Base-by-base conservation (phyloP, 495 filamentous ascomycete genomes). In the Polyplosphaeria fusca region DNA sequence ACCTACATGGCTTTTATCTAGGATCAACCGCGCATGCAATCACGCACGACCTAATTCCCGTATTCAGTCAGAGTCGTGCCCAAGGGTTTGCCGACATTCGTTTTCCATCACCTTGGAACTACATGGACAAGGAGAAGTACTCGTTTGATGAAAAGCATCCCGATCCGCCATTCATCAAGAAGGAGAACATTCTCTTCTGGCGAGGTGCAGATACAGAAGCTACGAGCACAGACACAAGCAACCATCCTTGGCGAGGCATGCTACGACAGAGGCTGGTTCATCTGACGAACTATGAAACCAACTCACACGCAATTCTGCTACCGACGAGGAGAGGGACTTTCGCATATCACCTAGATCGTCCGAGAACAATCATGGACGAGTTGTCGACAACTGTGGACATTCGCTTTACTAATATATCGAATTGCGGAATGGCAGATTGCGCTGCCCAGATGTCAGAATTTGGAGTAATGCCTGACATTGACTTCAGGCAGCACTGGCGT, bases 1-100 rank as follows among this genome's bases (percentile, higher is more conserved):
- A 82, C 32, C 75, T 91, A 2, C 88, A 92, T 61, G 85, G 86
- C 32, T 79, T 90, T 50, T 75, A 87, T 67, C 76, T 86, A 25
- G 83, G 77, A 0, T 80, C 86, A 0, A 76, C 87, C 0, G 76
- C 82, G 5, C 77, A 83, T 52, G 80, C 81, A 39, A 77, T 82
- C 0, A 72, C 83, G 0, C 79, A 83, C 42, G 77, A 84, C 4
- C 72, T 91, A 11, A 58, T 86, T 1, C 88, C 88, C 0, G 70
- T 92, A 23, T 92, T 92, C 73, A 87, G 85, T 52, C 78, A 87
- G 58, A 84, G 82, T 46, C 86, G 88, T 42, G 77, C 83, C 3
- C 73, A 77, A 26, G 82, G 82, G 45, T 84, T 79, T 68, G 74
- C 72, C 58, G 82, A 86, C 59, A 81, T 74, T 30, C 55, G 67